Evolutionary conservation across 2,329 filamentous ascomycete genomes (phyloP).

Genomic region (Magnaporthiopsis rhizophila): DNA sequence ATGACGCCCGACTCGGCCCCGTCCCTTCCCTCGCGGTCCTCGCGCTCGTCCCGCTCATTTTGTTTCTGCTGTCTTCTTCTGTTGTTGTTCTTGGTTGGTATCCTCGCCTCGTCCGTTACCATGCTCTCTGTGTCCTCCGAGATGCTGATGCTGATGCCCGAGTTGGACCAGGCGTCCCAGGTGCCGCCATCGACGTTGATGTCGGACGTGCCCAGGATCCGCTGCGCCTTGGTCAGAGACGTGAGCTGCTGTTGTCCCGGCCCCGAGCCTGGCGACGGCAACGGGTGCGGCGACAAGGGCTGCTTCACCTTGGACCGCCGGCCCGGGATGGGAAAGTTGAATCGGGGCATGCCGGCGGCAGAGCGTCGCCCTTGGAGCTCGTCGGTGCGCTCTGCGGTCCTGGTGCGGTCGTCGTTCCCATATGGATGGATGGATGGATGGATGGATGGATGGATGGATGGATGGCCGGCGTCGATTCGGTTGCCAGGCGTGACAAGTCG

Average conservation of each 20-base stretch:
- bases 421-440: too few relatives aligned
- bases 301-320: conserved; percentile 33
- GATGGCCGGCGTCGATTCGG: background rate
- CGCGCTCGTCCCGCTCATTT: background rate
- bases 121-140: conserved; percentile 21
- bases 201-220: conserved; percentile 38
- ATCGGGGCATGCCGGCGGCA: conserved; percentile 25
- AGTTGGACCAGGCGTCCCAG: conserved; percentile 36
- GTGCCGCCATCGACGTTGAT: conserved; percentile 30
- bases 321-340: conserved; percentile 40
- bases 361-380: background rate
- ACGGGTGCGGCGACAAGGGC: background rate
- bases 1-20: conserved; percentile 40
- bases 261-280: background rate
- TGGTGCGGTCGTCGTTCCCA: too few relatives aligned
- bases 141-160: conserved; percentile 37
- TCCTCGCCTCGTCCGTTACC: conserved; percentile 16
- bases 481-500: too few relatives aligned
- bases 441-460: too few relatives aligned
- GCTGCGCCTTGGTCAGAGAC: conserved; percentile 42
- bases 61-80: conserved; percentile 14
- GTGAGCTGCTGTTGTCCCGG: conserved; percentile 15
- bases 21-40: conserved; percentile 20
- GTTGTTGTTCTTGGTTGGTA: conserved; percentile 13
- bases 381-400: background rate